A percentile compares a stretch with the other conserved stretches of the same genome.
These are phyloP conservation scores for Taphrina deformans DNA, from an alignment of 1,139 yeast genomes.

Conservation along the genomic window DNA sequence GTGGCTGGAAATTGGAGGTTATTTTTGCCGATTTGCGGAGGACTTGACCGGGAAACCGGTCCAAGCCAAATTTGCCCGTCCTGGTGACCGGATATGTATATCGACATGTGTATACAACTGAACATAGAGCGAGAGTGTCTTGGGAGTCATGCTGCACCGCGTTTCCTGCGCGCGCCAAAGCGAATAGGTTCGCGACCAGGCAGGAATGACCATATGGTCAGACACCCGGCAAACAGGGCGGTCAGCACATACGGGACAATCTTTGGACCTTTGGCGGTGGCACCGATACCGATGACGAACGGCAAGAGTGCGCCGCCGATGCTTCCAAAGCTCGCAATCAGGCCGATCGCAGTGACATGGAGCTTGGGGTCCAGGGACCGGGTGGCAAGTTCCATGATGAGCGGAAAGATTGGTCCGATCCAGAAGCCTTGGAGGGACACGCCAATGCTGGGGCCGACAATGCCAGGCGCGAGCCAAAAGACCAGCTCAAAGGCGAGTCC, in stretches of 20 bases:
- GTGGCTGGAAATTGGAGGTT: neutral
- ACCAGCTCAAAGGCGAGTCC: constrained; percentile 41
- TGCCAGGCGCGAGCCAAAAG: constrained; percentile 44
- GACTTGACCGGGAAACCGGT: neutral
- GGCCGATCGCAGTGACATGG: constrained; percentile 71
- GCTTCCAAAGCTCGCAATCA: constrained; percentile 76
- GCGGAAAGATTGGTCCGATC: constrained; percentile 81
- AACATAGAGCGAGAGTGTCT: too few relatives aligned
- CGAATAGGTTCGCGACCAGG: constrained; percentile 20
- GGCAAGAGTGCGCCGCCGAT: constrained; percentile 74
- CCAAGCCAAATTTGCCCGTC: neutral
- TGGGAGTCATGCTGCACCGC: neutral
- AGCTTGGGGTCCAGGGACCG: constrained; percentile 61
- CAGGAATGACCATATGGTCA: constrained; percentile 11
- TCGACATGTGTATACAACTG: too few relatives aligned
- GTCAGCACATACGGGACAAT: constrained; percentile 20
- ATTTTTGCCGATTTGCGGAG: neutral
- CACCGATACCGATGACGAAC: constrained; percentile 34
- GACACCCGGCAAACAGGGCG: constrained; percentile 18
- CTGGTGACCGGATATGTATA: neutral
- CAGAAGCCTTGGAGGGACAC: constrained; percentile 63
- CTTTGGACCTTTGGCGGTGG: constrained; percentile 20
- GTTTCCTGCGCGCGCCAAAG: neutral
- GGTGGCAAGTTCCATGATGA: constrained; percentile 65
- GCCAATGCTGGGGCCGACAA: constrained; percentile 43